Evolutionary conservation across 2,329 filamentous ascomycete genomes (phyloP).

Genomic region (Immersiporthe knoxdaviesiana): DNA sequence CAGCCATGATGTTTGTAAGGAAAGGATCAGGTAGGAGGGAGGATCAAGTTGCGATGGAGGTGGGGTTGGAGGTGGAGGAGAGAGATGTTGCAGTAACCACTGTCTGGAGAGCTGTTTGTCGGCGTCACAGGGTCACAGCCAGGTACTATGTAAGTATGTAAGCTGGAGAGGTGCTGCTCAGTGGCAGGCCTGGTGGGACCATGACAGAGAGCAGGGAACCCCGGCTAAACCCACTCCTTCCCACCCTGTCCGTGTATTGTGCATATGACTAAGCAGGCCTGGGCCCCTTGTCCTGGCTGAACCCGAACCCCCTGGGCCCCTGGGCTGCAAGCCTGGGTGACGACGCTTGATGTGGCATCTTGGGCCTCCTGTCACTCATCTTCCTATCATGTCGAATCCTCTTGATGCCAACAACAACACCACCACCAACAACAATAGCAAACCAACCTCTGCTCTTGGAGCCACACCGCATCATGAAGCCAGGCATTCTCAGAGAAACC

Average conservation of each 20-base stretch:
- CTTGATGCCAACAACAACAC: slow-evolving; percentile 4
- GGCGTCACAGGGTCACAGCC: slow-evolving; percentile 7
- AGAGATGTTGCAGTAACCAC: background rate
- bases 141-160: too few relatives aligned
- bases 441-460: background rate
- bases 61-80: background rate
- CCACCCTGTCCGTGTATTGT: background rate
- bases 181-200: too few relatives aligned
- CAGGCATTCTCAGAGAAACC: background rate
- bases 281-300: background rate
- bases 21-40: background rate
- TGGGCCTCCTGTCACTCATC: background rate
- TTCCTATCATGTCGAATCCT: background rate
- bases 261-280: slow-evolving; percentile 1
- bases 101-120: background rate
- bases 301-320: slow-evolving; percentile 6
- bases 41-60: background rate
- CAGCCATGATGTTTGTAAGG: slow-evolving; percentile 37
- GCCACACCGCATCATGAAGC: background rate
- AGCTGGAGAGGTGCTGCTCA: background rate
- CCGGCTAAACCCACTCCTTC: slow-evolving; percentile 11
- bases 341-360: slow-evolving; percentile 14
- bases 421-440: background rate
- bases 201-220: background rate
- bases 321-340: background rate